Evolutionary conservation across 768 basidiomycete species (phyloP).

Genomic region (Trametes villosa): DNA sequence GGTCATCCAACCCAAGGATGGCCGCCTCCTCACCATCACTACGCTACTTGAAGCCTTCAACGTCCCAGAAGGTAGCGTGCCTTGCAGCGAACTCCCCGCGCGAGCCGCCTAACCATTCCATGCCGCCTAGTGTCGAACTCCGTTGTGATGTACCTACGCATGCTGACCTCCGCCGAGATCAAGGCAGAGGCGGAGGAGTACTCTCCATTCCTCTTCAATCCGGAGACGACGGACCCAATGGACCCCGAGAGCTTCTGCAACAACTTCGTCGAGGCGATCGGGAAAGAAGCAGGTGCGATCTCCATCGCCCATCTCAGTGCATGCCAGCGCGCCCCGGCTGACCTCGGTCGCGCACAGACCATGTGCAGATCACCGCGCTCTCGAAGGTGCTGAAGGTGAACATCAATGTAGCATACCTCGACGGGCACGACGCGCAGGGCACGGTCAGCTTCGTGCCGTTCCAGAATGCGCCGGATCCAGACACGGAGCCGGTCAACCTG

Average conservation of each 20-base stretch:
- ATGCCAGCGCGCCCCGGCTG: not conserved
- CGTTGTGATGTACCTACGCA: constrained; percentile 78
- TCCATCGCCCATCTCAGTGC: not conserved
- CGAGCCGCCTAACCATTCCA: not conserved
- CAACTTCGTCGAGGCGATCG: constrained; percentile 74
- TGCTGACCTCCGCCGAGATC: constrained; percentile 85
- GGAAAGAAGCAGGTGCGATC: constrained; percentile 72
- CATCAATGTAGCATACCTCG: constrained; percentile 80
- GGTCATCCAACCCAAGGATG: constrained; percentile 44
- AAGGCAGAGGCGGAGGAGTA: constrained; percentile 64
- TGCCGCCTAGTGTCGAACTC: constrained; percentile 60
- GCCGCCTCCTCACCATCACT: constrained; percentile 40
- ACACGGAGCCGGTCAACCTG: constrained; percentile 57
- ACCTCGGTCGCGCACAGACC: constrained; percentile 54
- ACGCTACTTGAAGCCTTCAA: constrained; percentile 58
- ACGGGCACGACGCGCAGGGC: constrained; percentile 55
- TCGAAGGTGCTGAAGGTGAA: constrained; percentile 68
- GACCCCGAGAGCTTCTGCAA: constrained; percentile 71
- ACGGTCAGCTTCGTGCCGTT: constrained; percentile 73
- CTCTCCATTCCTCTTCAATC: constrained; percentile 75
- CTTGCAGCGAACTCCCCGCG: constrained; percentile 5
- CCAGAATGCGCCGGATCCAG: constrained; percentile 47
- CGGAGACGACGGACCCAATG: constrained; percentile 65
- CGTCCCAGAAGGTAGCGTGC: constrained; percentile 47
- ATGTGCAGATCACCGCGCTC: constrained; percentile 82